Evolutionary conservation across 2,329 filamentous ascomycete genomes (phyloP).

Genomic region (Neocatenulostroma microsporum): DNA sequence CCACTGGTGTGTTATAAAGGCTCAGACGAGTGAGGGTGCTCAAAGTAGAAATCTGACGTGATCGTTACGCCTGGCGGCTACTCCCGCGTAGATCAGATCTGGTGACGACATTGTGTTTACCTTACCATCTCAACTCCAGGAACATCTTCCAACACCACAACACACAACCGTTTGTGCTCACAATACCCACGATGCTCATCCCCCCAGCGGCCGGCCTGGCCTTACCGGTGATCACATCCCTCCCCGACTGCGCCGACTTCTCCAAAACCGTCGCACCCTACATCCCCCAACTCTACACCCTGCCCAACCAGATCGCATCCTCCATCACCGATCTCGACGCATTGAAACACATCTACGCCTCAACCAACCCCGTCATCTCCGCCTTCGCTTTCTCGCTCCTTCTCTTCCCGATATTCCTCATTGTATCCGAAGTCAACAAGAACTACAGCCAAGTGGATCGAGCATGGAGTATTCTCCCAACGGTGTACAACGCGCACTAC

Average conservation of each 20-base stretch:
- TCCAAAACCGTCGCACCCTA: constrained; percentile 67
- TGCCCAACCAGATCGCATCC: constrained; percentile 42
- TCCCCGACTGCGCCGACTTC: constrained; percentile 71
- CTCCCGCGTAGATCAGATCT: constrained; percentile 1
- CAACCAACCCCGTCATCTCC: constrained; percentile 78
- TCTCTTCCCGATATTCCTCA: constrained; percentile 62
- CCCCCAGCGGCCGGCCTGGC: constrained; percentile 8
- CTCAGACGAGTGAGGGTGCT: too few relatives aligned
- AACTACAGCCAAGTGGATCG: constrained; percentile 98
- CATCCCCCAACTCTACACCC: constrained; percentile 54
- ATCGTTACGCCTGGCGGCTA: too few relatives aligned
- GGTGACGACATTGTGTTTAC: neutral
- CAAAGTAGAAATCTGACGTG: too few relatives aligned
- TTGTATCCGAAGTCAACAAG: constrained; percentile 74
- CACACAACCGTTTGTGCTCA: neutral
- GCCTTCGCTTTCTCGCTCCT: constrained; percentile 64
- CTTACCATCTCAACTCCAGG: neutral
- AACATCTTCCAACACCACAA: neutral
- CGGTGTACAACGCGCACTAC: constrained; percentile 79
- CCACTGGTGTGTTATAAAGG: too few relatives aligned
- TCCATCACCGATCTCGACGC: constrained; percentile 53
- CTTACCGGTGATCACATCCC: constrained; percentile 48
- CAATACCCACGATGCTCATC: constrained; percentile 10
- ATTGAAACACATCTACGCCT: constrained; percentile 64
- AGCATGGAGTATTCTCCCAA: constrained; percentile 81